These are phyloP conservation scores for Thalassiosira exigua DNA, from an alignment of 352 stramenopile genomes.

Conservation along the genomic window DNA sequence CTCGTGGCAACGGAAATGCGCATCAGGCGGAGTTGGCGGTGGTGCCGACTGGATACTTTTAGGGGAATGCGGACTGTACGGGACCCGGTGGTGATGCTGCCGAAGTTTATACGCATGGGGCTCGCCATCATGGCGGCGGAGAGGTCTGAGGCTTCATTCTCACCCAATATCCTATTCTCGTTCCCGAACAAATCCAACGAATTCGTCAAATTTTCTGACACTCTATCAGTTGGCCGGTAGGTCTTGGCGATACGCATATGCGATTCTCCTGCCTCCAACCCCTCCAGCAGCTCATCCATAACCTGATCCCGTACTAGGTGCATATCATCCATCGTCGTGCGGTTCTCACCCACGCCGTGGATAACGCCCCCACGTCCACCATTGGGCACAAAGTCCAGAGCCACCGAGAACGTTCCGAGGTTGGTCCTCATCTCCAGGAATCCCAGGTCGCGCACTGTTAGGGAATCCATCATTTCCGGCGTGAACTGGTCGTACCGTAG, in stretches of 20 bases:
- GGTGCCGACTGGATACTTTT: constrained; percentile 39
- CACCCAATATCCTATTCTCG: no score
- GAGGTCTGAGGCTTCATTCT: no score
- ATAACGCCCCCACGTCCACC: constrained; percentile 27
- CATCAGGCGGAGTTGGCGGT: constrained; percentile 56
- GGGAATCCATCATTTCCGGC: constrained; percentile 25
- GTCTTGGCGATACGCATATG: no score
- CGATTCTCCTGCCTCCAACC: no score
- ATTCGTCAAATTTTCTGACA: no score
- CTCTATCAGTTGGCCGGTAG: no score
- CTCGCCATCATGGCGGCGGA: constrained; percentile 20
- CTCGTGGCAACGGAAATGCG: constrained; percentile 52
- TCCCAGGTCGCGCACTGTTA: constrained; percentile 54
- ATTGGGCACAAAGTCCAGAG: constrained; percentile 67
- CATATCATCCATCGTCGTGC: constrained; percentile 38
- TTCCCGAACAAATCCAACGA: no score
- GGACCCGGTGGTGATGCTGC: constrained; percentile 60
- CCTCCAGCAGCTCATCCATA: background rate
- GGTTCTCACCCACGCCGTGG: constrained; percentile 33
- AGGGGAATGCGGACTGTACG: constrained; percentile 34
- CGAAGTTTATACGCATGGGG: constrained; percentile 60
- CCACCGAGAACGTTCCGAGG: constrained; percentile 62
- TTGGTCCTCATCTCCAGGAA: constrained; percentile 69
- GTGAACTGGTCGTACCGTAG: constrained; percentile 56
- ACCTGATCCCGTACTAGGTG: constrained; percentile 38